Conservation (phyloP, 345 rosid genomes). For the Hibiscus mutabilis region DNA sequence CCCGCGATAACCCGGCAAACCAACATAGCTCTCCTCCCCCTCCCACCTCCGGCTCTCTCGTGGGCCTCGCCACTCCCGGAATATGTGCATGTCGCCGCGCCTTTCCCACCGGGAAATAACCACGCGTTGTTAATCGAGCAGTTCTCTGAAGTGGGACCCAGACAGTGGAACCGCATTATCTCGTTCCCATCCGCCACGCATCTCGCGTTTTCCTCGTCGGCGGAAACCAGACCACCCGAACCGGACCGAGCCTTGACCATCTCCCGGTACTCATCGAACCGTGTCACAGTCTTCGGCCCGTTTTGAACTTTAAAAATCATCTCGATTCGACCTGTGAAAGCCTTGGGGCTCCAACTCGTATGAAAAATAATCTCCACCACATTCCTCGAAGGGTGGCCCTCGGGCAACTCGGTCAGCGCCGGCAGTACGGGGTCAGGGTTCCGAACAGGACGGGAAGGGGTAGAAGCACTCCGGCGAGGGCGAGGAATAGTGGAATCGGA, state of each 20-base stretch:
- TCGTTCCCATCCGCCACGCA: conserved; percentile 93
- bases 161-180: conserved; percentile 86
- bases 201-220: conserved; percentile 60
- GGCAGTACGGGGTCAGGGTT: conserved; percentile 50
- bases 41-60: conserved; percentile 74
- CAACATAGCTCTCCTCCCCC: conserved; percentile 83
- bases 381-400: conserved; percentile 87
- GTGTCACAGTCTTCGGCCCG: conserved; percentile 54
- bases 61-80: conserved; percentile 76
- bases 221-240: conserved; percentile 1
- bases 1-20: conserved; percentile 93
- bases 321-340: conserved; percentile 75
- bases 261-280: conserved; percentile 93
- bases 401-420: conserved; percentile 64
- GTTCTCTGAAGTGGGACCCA: conserved; percentile 49
- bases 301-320: conserved; percentile 85
- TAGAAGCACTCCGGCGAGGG: conserved; percentile 23
- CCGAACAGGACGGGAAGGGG: conserved; percentile 28
- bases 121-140: conserved; percentile 40
- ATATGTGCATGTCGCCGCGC: conserved; percentile 55
- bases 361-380: conserved; percentile 94
- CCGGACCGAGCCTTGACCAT: conserved; percentile 50
- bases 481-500: conserved; percentile 18
- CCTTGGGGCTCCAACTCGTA: conserved; percentile 79
- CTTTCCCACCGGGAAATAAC: conserved; percentile 50